Evolutionary conservation across 441 rosid species (phyloP), one percentile per base, ranked within the genome.

Genomic region (Mallotus japonicus): DNA sequence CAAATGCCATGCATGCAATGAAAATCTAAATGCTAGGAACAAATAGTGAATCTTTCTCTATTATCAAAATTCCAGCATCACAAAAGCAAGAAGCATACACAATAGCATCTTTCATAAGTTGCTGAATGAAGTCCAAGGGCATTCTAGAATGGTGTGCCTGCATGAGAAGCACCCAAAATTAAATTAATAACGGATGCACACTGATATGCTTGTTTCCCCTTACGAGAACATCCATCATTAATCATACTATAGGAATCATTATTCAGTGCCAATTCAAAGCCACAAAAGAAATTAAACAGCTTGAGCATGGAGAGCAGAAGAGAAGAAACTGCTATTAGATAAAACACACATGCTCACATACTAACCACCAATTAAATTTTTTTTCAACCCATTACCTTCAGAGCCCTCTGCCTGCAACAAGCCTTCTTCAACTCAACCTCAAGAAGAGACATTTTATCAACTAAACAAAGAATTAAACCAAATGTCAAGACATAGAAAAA

Each of bases 371-470:
- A n/a, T 8, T n/a, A 34, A 71, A 19, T 1, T 2, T 53, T 14
- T 14, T 9, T 19, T 0, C 5, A 54, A 71, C 55, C 44, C 54
- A 62, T 72, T 82, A 95, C 99, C 90, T 84, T 88, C 76, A 62
- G 73, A 69, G 93, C 98, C 77, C 88, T 91, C 67, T 75, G 89
- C 75, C 97, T 83, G 83, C 98, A 95, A 76, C 79, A 75, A 72
- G 98, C 96, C 87, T 91, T 92, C 82, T 85, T 87, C 86, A 92
- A 77, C 86, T 92, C 99, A 82, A 80, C 79, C 82, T 89, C 92
- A 76, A 91, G 84, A 65, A 82, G 80, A 72, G 97, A 84, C 76
- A 92, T 77, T 65, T 85, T 87, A 76, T 90, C 89, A 74, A 91
- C 98, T 95, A 85, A 70, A 71, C 71, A 76, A 66, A 76, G 57